Conservation (phyloP, 1,284 basidiomycete species). For the Leccinum fuscescens region DNA sequence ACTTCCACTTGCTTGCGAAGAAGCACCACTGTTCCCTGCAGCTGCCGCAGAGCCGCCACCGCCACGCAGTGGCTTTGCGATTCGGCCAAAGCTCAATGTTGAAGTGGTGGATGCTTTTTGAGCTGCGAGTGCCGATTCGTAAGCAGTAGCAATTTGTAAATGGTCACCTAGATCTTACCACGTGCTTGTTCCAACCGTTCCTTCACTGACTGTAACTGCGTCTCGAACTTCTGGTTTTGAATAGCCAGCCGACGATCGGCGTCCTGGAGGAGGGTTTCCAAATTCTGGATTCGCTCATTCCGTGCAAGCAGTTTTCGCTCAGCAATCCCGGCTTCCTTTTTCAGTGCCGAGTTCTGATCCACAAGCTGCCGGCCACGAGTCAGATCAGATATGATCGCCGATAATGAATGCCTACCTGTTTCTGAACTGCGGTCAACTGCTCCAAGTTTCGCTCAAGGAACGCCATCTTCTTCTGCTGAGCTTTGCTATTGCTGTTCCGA, state of each 20-base stretch:
- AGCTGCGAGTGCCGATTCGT: conserved; percentile 43
- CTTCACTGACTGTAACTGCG: conserved; percentile 87
- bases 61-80: conserved; percentile 94
- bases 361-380: conserved; percentile 67
- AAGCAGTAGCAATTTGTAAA: conserved; percentile 10
- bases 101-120: conserved; percentile 72
- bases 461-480: conserved; percentile 99
- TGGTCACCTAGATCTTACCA: conserved; percentile 52
- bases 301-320: conserved; percentile 95
- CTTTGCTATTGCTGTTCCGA: conserved; percentile 95
- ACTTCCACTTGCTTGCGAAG: conserved; percentile 44
- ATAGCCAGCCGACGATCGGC: conserved; percentile 88
- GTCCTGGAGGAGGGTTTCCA: conserved; percentile 90
- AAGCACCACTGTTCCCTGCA: conserved; percentile 37
- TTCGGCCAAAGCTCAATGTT: conserved; percentile 84
- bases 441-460: conserved; percentile 98
- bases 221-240: conserved; percentile 96
- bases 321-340: conserved; percentile 96
- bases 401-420: conserved; percentile 65
- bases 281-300: conserved; percentile 95
- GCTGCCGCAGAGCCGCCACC: conserved; percentile 67
- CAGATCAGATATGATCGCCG: neutral
- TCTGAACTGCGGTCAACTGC: conserved; percentile 94
- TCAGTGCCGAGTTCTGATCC: conserved; percentile 96
- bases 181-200: conserved; percentile 90